Evolutionary conservation across 2,329 filamentous ascomycete species (phyloP).

Genomic region (Fusarium incarnatum): DNA sequence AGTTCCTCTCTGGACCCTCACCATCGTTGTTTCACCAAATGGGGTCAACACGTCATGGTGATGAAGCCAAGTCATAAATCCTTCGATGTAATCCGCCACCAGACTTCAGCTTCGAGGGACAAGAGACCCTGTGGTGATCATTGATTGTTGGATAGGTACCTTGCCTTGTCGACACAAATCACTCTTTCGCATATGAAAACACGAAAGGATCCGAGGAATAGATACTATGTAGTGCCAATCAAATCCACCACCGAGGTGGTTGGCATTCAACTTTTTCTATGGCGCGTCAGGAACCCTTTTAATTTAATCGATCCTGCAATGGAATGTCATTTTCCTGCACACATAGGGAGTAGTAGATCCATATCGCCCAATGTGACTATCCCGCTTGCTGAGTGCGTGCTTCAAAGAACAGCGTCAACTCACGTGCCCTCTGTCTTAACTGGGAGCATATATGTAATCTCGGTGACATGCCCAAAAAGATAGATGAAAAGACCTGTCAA

Average conservation of each 20-base stretch:
- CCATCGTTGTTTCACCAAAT: constrained; percentile 21
- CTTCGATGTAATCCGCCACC: neutral
- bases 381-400: neutral
- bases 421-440: constrained; percentile 25
- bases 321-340: constrained; percentile 28
- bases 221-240: neutral
- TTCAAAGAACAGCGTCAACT: neutral
- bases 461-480: constrained; percentile 33
- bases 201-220: neutral
- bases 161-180: neutral
- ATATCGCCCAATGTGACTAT: neutral
- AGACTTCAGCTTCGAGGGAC: neutral
- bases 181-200: neutral
- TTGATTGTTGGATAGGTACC: neutral
- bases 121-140: neutral
- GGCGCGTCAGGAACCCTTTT: constrained; percentile 20
- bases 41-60: constrained; percentile 30
- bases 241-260: neutral
- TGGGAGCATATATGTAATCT: constrained; percentile 29
- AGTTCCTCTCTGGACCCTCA: neutral
- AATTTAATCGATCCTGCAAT: constrained; percentile 20
- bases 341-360: neutral
- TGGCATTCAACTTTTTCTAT: constrained; percentile 16
- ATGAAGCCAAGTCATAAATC: constrained; percentile 28
- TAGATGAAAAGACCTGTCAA: constrained; percentile 1